Conservation (phyloP, 2,329 filamentous ascomycete species). For the Metarhizium sp. region DNA sequence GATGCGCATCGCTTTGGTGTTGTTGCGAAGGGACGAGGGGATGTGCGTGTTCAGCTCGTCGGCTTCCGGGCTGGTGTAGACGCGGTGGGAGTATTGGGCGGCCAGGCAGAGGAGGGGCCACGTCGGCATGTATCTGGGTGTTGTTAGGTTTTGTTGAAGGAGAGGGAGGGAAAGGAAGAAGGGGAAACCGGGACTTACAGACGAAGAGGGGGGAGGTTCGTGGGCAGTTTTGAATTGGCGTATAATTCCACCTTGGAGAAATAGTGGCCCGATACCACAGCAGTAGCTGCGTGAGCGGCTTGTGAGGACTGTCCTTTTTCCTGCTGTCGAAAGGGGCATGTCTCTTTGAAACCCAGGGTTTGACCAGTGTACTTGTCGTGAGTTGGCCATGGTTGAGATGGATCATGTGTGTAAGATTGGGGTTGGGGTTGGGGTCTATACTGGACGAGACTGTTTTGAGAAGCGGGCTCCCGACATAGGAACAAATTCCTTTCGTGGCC, state of each 20-base stretch:
- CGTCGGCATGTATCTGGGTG: constrained; percentile 57
- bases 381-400: not conserved
- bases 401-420: not conserved
- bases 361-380: not conserved
- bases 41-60: constrained; percentile 61
- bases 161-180: not conserved
- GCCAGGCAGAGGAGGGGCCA: constrained; percentile 72
- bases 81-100: constrained; percentile 65
- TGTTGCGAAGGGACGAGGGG: constrained; percentile 58
- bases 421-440: not conserved
- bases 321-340: not conserved
- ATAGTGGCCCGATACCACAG: constrained; percentile 39
- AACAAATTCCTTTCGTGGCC: constrained; percentile 48
- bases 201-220: constrained; percentile 56
- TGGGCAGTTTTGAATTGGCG: constrained; percentile 64
- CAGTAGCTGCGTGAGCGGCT: constrained; percentile 9
- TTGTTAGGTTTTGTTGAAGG: not conserved
- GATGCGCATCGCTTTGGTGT: constrained; percentile 80
- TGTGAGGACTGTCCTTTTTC: not conserved
- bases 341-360: not conserved
- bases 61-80: constrained; percentile 57
- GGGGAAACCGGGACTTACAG: constrained; percentile 37
- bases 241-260: constrained; percentile 74
- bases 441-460: not conserved
- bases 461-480: constrained; percentile 9